These are phyloP conservation scores for Fusarium vanettenii DNA, from an alignment of 2,329 filamentous ascomycete genomes.

Conservation along the genomic window DNA sequence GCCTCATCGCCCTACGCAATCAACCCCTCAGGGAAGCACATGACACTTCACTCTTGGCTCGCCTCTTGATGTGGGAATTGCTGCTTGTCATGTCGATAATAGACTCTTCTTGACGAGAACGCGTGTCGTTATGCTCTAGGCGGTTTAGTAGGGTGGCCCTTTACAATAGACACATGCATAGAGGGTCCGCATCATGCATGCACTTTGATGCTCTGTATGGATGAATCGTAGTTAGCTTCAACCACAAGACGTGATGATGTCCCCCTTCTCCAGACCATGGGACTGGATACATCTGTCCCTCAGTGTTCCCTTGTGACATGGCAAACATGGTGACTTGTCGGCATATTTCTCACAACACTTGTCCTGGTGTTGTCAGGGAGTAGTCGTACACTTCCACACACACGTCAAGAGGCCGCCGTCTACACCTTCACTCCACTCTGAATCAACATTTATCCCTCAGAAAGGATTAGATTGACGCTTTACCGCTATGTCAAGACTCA, in stretches of 20 bases:
- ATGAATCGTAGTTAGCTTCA: background rate
- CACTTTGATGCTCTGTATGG: slow-evolving; percentile 2
- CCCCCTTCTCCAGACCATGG: background rate
- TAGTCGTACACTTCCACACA: background rate
- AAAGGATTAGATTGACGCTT: slow-evolving; percentile 10
- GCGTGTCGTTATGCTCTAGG: background rate
- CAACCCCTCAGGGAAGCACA: slow-evolving; percentile 38
- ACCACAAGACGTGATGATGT: background rate
- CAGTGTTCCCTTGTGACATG: background rate
- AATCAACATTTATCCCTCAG: background rate
- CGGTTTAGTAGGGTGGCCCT: background rate
- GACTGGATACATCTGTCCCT: background rate
- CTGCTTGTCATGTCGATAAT: background rate
- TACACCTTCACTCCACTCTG: background rate
- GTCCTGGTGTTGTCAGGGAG: background rate
- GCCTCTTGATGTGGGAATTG: background rate
- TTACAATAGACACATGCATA: background rate
- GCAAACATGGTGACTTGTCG: background rate
- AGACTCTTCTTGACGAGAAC: background rate
- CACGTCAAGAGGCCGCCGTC: background rate
- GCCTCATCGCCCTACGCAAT: slow-evolving; percentile 45
- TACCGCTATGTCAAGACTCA: slow-evolving; percentile 28
- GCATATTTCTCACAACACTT: background rate
- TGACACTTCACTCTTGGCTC: slow-evolving; percentile 33
- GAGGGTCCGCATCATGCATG: slow-evolving; percentile 5